Base-by-base conservation (phyloP, 2,329 filamentous ascomycete genomes). In the Xylaria sp. region DNA sequence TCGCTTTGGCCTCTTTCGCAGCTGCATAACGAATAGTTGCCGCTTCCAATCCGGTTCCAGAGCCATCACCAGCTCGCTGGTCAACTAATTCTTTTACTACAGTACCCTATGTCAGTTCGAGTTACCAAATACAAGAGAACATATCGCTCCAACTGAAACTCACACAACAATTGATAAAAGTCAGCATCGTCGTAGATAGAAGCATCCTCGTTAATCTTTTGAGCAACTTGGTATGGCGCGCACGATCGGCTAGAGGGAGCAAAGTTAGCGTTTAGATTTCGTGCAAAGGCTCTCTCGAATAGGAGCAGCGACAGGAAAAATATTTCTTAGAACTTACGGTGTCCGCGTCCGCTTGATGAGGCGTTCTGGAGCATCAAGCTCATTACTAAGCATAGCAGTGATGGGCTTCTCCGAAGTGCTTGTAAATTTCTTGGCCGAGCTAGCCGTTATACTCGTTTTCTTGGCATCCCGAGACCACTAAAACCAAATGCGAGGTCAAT, bases 121-220 rank as follows among this genome's bases (percentile, higher is more conserved):
- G 9, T 42, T 48, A 36, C 46, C 9, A 20, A 36, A 48, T 13
- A 13, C 10, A 54, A 15, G 31, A 2, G 17, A 33, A 54, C 23
- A 26, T n/a, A 20, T 3, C 7, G 6, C 9, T 36, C 7, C 10
- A 5, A 13, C 20, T 38, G 2, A 17, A 26, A 66, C 70, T 68
- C 63, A 72, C 70, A 88, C 2, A 99, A 87, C 15, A 96, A 84
- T 79, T 97, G 93, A 82, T 99, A 99, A 80, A 98, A 97, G 78
- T 97, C 90, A 11, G 93, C 93, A 75, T 99, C 96, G 78, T 98
- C 95, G 82, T 96, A 99, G 73, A 97, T 89, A 23, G 84, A 81
- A 0, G 80, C 78, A 75, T 90, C 89, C 73, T 90, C 86, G 10
- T 82, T 80, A 28, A 89, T 76, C 76, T 88, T 87, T 71, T 81